Base-by-base conservation (phyloP, 768 basidiomycete genomes). In the Rhizopogon vinicolor region DNA sequence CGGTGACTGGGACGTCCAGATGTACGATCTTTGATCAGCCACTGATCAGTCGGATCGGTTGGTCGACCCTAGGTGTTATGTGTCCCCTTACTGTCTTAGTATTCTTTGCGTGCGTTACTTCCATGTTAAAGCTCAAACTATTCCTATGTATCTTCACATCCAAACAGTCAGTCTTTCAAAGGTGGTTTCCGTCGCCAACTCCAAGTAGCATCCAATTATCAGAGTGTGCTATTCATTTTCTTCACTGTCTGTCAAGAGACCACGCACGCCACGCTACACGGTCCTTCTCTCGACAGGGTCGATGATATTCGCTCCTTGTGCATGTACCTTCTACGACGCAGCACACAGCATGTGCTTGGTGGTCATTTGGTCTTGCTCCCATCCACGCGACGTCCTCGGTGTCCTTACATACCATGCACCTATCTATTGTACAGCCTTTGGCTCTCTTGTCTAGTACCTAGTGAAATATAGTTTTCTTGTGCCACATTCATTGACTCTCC, bases 401-500 rank as follows among this genome's bases (percentile, higher is more conserved):
- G 35, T 49, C 48, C 48, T 28, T 55, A 19, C 56, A 53, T 51
- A 37, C 29, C 53, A 18, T 41, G 51, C 25, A 55, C 51, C 42
- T 54, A 45, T 50, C 42, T 51, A 56, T 46, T 69, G 58, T 69
- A 62, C 53, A 52, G 53, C 55, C 53, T 58, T 62, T 50, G 46
- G 61, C 55, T 58, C 55, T 63, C 62, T 50, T 70, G 66, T 72
- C 66, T 54, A 53, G 45, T 72, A 70, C 59, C 66, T 70, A 67
- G 60, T 54, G 61, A 71, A 72, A 70, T 70, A 70, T 59, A 70
- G 62, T 71, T 68, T 71, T 65, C 62, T 70, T 70, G 70, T 69
- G 73, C 70, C 71, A 74, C 70, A 71, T 67, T 68, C 74, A 71
- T 80, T 80, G 76, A 80, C 78, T 80, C 78, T 80, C 79, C 78